phyloP scores from a whole-genome alignment of 2,329 filamentous ascomycete species.

The Xylaria sp. region DNA sequence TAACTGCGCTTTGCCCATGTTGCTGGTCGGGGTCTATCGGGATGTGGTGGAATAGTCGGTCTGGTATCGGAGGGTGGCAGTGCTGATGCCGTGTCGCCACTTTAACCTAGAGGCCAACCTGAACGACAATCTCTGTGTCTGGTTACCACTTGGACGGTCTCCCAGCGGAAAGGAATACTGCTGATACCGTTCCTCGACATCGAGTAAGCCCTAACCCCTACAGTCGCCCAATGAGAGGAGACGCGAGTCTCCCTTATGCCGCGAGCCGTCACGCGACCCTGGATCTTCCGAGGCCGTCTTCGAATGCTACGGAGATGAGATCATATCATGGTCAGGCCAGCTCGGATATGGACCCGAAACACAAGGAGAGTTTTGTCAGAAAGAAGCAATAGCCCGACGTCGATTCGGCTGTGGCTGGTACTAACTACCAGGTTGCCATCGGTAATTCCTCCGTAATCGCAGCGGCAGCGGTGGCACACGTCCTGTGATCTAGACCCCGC shows the following conservation, averaged over 20 bases:
- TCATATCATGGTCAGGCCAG: neutral
- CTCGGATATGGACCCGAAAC: neutral
- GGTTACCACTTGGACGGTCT: neutral
- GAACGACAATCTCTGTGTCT: neutral
- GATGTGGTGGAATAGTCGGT: neutral
- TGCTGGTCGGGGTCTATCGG: neutral
- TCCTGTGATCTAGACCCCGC: neutral
- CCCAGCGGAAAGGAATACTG: neutral
- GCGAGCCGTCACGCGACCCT: neutral
- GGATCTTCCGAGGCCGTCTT: too few relatives aligned
- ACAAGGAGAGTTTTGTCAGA: neutral
- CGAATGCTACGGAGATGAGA: neutral
- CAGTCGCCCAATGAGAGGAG: neutral
- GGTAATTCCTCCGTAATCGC: neutral
- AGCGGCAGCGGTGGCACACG: neutral
- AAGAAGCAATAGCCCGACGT: neutral
- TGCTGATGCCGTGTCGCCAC: neutral
- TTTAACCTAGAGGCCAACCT: neutral
- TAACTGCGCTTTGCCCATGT: neutral
- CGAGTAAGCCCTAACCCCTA: neutral
- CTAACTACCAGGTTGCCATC: neutral
- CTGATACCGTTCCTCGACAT: neutral
- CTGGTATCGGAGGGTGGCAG: neutral
- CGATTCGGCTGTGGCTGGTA: neutral
- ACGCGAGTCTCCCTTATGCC: neutral